phyloP scores from a whole-genome alignment of 2,329 filamentous ascomycete species.

The Colletotrichum euphorbiae region DNA sequence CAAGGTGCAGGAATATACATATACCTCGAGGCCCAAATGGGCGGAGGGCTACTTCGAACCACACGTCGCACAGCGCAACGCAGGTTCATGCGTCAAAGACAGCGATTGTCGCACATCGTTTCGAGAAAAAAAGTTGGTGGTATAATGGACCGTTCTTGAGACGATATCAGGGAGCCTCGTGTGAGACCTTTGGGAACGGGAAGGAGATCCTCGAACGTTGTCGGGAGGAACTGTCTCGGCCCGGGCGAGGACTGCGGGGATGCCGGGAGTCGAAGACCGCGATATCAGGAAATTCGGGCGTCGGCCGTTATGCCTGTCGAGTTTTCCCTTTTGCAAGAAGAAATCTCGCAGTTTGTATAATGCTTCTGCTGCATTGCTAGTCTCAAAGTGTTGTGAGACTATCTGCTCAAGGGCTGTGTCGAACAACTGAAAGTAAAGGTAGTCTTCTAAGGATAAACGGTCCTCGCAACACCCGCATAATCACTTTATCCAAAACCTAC shows the following conservation, averaged over 20 bases:
- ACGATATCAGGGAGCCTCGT: background rate
- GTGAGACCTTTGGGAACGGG: background rate
- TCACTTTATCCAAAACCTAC: conserved; percentile 6
- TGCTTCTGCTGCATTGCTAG: background rate
- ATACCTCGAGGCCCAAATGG: too few species aligned
- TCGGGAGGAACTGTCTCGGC: conserved; percentile 2
- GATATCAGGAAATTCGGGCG: background rate
- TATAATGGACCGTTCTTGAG: background rate
- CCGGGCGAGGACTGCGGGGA: conserved; percentile 1
- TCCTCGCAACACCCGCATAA: background rate
- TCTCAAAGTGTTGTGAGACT: background rate
- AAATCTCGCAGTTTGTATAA: background rate
- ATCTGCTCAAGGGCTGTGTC: background rate
- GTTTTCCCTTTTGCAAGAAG: background rate
- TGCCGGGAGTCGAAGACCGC: background rate
- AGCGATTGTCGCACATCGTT: background rate
- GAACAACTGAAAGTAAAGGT: background rate
- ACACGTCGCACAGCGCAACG: background rate
- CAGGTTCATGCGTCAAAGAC: background rate
- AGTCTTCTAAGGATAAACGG: background rate
- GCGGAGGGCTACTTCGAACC: background rate
- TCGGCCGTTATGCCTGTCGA: background rate
- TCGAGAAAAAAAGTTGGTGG: background rate
- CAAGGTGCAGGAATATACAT: background rate
- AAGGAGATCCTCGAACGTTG: conserved; percentile 1